A percentile compares a stretch with the other conserved stretches of the same genome.
phyloP scores from a whole-genome alignment of 768 basidiomycete genomes.

The Lactarius hatsudake region DNA sequence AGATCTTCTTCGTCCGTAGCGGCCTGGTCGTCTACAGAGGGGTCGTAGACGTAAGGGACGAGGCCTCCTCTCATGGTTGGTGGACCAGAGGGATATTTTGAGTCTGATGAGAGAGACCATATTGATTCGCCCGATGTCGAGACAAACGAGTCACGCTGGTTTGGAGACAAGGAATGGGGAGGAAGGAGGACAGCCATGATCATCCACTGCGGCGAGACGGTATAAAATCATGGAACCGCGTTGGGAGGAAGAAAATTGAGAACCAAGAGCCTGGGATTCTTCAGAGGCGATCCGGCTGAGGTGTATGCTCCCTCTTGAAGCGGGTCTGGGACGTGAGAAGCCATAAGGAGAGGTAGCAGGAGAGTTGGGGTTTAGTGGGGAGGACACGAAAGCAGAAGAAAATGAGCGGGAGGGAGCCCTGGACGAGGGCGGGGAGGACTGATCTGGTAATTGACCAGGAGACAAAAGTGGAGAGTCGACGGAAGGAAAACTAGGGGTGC shows the following conservation, averaged over 20 bases:
- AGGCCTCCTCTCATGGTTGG: slow-evolving; percentile 38
- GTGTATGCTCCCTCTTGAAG: slow-evolving; percentile 41
- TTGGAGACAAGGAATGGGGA: slow-evolving; percentile 31
- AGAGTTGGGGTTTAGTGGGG: slow-evolving; percentile 51
- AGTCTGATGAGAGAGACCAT: slow-evolving; percentile 49
- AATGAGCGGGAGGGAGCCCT: slow-evolving; percentile 33
- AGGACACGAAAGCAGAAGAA: slow-evolving; percentile 43
- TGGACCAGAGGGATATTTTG: slow-evolving; percentile 59
- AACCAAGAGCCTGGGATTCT: slow-evolving; percentile 43
- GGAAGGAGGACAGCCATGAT: slow-evolving; percentile 35
- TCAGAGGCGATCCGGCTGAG: slow-evolving; percentile 46
- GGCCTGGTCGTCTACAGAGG: slow-evolving; percentile 51
- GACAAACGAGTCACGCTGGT: slow-evolving; percentile 42
- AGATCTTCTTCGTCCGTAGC: slow-evolving; percentile 71
- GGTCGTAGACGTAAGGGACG: slow-evolving; percentile 72
- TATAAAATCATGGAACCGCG: slow-evolving; percentile 68
- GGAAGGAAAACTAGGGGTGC: slow-evolving; percentile 2
- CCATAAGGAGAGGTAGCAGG: slow-evolving; percentile 24
- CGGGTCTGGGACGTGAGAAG: slow-evolving; percentile 39
- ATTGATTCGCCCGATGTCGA: slow-evolving; percentile 54
- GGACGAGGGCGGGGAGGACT: background rate
- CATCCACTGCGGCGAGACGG: slow-evolving; percentile 46
- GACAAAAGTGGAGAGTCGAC: slow-evolving; percentile 11
- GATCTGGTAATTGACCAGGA: background rate
- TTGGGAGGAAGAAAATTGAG: slow-evolving; percentile 31